phyloP scores from a whole-genome alignment of 164 flowering plant genomes.

The Kalanchoe fedtschenkoi region DNA sequence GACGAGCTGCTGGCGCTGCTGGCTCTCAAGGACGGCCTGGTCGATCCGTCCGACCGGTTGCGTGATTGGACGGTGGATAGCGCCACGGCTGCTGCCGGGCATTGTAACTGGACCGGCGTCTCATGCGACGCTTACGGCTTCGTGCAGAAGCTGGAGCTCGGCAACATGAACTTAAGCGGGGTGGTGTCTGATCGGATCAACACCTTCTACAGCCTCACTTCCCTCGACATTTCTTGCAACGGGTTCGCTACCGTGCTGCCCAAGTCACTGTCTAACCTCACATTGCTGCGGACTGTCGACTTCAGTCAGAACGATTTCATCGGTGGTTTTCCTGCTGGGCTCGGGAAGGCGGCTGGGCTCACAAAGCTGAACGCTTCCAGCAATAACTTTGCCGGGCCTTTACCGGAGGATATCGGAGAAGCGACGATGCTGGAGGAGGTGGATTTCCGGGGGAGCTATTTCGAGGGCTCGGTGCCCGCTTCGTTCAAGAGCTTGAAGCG shows the following conservation, averaged over 20 bases:
- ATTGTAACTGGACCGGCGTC: slow-evolving; percentile 37
- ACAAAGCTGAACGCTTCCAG: slow-evolving; percentile 27
- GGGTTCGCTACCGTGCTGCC: slow-evolving; percentile 18
- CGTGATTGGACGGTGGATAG: slow-evolving; percentile 27
- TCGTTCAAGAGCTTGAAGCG: slow-evolving; percentile 26
- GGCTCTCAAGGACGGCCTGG: slow-evolving; percentile 21
- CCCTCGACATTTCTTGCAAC: slow-evolving; percentile 18
- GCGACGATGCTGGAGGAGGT: slow-evolving; percentile 21
- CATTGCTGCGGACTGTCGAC: slow-evolving; percentile 21
- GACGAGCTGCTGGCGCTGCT: slow-evolving; percentile 12
- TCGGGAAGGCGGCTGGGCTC: slow-evolving; percentile 20
- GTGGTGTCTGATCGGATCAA: slow-evolving; percentile 20
- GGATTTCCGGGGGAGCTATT: slow-evolving; percentile 31
- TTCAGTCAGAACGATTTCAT: slow-evolving; percentile 23
- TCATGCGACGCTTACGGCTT: slow-evolving; percentile 20
- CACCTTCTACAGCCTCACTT: slow-evolving; percentile 11
- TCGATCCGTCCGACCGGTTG: slow-evolving; percentile 32
- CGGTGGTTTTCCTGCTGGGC: slow-evolving; percentile 26
- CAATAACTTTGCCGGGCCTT: slow-evolving; percentile 27
- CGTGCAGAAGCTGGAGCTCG: slow-evolving; percentile 26
- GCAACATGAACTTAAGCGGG: slow-evolving; percentile 33
- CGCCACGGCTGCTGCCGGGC: not conserved
- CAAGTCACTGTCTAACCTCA: slow-evolving; percentile 17
- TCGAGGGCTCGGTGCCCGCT: slow-evolving; percentile 25
- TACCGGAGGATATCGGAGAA: slow-evolving; percentile 31